phyloP scores from a whole-genome alignment of 2,329 filamentous ascomycete genomes.

The Ilyonectria mors-panacis region DNA sequence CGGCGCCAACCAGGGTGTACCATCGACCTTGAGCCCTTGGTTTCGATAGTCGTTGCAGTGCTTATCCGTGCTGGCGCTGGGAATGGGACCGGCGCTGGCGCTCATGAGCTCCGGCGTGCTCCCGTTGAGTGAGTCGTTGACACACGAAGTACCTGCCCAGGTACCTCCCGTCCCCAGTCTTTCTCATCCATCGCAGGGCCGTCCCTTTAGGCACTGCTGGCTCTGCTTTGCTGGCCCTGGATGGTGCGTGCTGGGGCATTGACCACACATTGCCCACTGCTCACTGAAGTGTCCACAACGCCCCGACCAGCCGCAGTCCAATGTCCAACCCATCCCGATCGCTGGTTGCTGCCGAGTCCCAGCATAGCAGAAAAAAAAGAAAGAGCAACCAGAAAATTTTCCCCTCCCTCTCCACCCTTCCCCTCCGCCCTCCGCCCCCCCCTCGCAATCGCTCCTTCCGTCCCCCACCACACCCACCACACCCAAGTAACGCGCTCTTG shows the following conservation, averaged over 20 bases:
- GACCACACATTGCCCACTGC: conserved; percentile 39
- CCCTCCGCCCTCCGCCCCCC: conserved; percentile 43
- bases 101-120: conserved; percentile 31
- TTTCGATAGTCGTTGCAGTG: conserved; percentile 26
- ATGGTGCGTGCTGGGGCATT: conserved; percentile 43
- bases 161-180: conserved; percentile 35
- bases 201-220: conserved; percentile 37
- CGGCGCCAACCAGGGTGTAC: conserved; percentile 16
- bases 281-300: conserved; percentile 33
- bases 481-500: conserved; percentile 37
- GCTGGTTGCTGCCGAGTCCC: conserved; percentile 32
- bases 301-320: conserved; percentile 35
- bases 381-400: conserved; percentile 38
- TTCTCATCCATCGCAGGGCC: conserved; percentile 21
- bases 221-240: conserved; percentile 20
- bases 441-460: conserved; percentile 44
- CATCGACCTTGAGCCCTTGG: conserved; percentile 25
- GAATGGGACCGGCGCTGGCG: background rate
- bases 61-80: conserved; percentile 33
- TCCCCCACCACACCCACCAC: conserved; percentile 46
- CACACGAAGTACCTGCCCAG: conserved; percentile 22
- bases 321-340: conserved; percentile 35
- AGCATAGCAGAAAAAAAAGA: conserved; percentile 33
- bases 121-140: conserved; percentile 13
- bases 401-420: conserved; percentile 39